Percentiles rank a stretch among this genome's conserved stretches.
These are phyloP conservation scores for Coleophoma crateriformis DNA, from an alignment of 2,329 filamentous ascomycete genomes.

Conservation along the genomic window DNA sequence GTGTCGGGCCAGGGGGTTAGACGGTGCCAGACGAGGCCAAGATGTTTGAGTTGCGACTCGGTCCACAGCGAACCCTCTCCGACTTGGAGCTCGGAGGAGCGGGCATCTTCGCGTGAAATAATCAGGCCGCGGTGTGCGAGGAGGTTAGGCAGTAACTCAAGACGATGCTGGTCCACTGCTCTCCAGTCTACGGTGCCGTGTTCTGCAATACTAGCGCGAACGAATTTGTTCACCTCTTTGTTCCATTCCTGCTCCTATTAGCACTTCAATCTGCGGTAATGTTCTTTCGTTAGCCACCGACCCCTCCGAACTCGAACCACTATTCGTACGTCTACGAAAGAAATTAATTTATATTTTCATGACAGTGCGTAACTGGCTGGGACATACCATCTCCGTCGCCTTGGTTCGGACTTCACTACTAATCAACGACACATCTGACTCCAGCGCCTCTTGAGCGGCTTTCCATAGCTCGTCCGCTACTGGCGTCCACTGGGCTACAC, in stretches of 20 bases:
- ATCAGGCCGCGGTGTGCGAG: constrained; percentile 9
- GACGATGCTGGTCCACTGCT: constrained; percentile 11
- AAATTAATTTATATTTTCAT: constrained; percentile 8
- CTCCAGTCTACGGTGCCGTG: constrained; percentile 9
- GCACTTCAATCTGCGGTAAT: constrained; percentile 8
- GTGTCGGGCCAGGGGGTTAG: constrained; percentile 64
- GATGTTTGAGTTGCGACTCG: constrained; percentile 11
- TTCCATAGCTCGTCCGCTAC: constrained; percentile 10
- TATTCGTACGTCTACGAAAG: constrained; percentile 10
- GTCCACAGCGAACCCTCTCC: constrained; percentile 11
- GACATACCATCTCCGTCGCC: constrained; percentile 8
- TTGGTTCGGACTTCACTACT: constrained; percentile 11
- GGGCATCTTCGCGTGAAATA: constrained; percentile 9
- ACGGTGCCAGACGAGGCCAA: constrained; percentile 55
- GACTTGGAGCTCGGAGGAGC: constrained; percentile 9
- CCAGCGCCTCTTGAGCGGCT: constrained; percentile 10
- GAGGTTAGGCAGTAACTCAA: constrained; percentile 10
- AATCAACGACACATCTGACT: constrained; percentile 10
- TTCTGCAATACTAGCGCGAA: constrained; percentile 7
- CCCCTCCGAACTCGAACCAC: constrained; percentile 10
- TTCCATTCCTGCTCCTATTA: constrained; percentile 12
- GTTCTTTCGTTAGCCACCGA: constrained; percentile 7
- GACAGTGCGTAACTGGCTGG: constrained; percentile 5
- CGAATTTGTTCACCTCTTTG: constrained; percentile 10
- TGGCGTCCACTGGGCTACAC: constrained; percentile 11